A percentile compares a stretch with the other conserved stretches of the same genome.
Conservation (phyloP, 2,329 filamentous ascomycete species). For the Ophiostoma populinum region DNA sequence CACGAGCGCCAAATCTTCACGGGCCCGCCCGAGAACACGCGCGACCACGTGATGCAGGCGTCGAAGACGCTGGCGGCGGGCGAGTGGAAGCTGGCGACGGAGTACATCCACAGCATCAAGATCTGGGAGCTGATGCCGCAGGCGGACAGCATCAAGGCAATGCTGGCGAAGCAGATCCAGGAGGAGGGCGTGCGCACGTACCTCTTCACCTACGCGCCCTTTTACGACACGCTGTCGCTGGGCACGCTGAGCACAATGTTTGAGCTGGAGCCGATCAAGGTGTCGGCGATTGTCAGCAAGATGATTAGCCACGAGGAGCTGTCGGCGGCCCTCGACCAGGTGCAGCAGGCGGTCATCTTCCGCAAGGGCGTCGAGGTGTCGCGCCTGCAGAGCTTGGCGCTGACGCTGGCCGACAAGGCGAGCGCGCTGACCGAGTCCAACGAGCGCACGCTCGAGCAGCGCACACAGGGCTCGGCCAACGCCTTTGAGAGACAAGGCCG, state of each 20-base stretch:
- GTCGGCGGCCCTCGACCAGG: constrained; percentile 88
- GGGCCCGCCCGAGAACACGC: constrained; percentile 93
- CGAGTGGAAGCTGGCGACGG: constrained; percentile 93
- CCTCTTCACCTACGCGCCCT: constrained; percentile 97
- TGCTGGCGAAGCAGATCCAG: constrained; percentile 96
- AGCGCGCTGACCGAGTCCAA: constrained; percentile 92
- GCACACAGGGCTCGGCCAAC: constrained; percentile 88
- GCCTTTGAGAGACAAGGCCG: constrained; percentile 86
- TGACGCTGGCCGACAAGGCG: constrained; percentile 91
- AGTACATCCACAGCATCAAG: constrained; percentile 95
- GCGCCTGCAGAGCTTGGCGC: constrained; percentile 82
- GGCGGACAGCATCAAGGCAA: constrained; percentile 81
- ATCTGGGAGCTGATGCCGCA: constrained; percentile 98
- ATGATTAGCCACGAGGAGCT: constrained; percentile 99
- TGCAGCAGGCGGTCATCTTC: constrained; percentile 96
- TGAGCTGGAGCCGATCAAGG: constrained; percentile 79
- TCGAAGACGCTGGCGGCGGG: constrained; percentile 92
- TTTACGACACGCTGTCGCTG: constrained; percentile 91
- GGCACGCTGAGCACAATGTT: constrained; percentile 84
- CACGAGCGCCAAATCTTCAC: constrained; percentile 99
- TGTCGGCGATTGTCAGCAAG: constrained; percentile 88
- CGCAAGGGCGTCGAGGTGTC: constrained; percentile 97
- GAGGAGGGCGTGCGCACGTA: constrained; percentile 96
- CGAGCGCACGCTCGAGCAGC: constrained; percentile 90
- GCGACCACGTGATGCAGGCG: constrained; percentile 97